A percentile compares a stretch with the other conserved stretches of the same genome.
phyloP scores from a whole-genome alignment of 345 rosid genomes.

The Eucalyptus sp. region DNA sequence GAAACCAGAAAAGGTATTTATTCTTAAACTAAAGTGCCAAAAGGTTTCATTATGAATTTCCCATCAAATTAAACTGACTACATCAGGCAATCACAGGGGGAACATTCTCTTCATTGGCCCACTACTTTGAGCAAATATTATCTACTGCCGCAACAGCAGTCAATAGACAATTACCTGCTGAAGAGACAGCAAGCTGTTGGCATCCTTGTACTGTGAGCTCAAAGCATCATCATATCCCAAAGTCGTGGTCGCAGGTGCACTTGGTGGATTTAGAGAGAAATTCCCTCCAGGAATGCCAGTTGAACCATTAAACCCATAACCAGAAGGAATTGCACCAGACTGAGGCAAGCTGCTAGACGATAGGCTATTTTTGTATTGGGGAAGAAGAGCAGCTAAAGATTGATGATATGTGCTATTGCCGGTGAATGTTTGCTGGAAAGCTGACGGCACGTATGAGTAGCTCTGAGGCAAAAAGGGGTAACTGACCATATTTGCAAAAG shows the following conservation, averaged over 20 bases:
- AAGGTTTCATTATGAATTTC: background rate
- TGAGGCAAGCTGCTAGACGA: slow-evolving; percentile 81
- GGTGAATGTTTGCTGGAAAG: slow-evolving; percentile 77
- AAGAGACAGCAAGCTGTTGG: slow-evolving; percentile 54
- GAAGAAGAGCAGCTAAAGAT: slow-evolving; percentile 75
- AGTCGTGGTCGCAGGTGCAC: slow-evolving; percentile 51
- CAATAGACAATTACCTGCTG: slow-evolving; percentile 37
- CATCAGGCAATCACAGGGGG: background rate
- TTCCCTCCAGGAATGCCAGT: slow-evolving; percentile 57
- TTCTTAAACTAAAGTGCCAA: background rate
- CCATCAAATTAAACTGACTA: background rate
- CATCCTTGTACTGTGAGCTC: slow-evolving; percentile 84
- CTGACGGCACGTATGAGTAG: slow-evolving; percentile 86
- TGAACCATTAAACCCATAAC: slow-evolving; percentile 80
- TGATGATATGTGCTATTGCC: slow-evolving; percentile 81
- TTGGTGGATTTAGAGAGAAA: slow-evolving; percentile 56
- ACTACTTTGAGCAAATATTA: background rate
- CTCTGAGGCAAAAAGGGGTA: slow-evolving; percentile 90
- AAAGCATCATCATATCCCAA: slow-evolving; percentile 65
- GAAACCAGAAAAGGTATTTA: background rate
- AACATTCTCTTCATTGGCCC: background rate
- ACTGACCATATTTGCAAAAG: slow-evolving; percentile 76
- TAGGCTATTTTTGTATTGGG: slow-evolving; percentile 77
- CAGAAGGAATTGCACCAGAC: slow-evolving; percentile 73
- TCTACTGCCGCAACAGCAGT: background rate